Percentiles rank a stretch among this genome's conserved stretches.
phyloP scores from a whole-genome alignment of 192 early-diverging fungal genomes.

The Geranomyces variabilis region DNA sequence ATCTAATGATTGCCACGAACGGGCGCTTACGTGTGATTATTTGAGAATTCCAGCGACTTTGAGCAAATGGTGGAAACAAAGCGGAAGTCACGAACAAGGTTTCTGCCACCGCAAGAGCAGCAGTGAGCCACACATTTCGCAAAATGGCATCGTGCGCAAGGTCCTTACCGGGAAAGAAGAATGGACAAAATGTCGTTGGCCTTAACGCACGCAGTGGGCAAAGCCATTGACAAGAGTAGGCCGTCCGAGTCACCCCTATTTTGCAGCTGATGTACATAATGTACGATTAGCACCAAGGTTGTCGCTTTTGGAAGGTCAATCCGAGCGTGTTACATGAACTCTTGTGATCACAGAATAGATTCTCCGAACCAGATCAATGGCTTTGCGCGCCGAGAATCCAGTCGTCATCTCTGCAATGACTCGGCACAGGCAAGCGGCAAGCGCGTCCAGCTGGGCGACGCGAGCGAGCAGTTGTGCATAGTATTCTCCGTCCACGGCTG shows the following conservation, averaged over 20 bases:
- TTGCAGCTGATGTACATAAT: background rate
- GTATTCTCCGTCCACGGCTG: slow-evolving; percentile 5
- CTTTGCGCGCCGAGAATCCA: background rate
- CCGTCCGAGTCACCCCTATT: background rate
- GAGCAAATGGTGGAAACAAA: slow-evolving; percentile 13
- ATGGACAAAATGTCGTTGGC: slow-evolving; percentile 1
- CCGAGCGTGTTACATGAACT: background rate
- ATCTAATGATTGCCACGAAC: too few species aligned
- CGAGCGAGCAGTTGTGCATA: background rate
- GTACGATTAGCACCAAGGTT: too few species aligned
- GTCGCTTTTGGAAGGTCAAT: too few species aligned
- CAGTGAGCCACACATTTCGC: background rate
- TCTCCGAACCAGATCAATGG: background rate
- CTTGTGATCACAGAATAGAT: slow-evolving; percentile 2
- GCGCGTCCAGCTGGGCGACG: slow-evolving; percentile 1
- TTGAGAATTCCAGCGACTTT: slow-evolving; percentile 17
- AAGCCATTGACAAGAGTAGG: background rate
- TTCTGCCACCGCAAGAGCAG: background rate
- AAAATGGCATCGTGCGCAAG: background rate
- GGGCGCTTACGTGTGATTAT: background rate
- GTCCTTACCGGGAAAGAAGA: slow-evolving; percentile 1
- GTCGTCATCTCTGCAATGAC: slow-evolving; percentile 1
- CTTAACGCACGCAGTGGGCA: slow-evolving; percentile 8
- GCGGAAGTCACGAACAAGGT: slow-evolving; percentile 9
- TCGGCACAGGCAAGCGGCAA: background rate